A percentile compares a stretch with the other conserved stretches of the same genome.
phyloP scores from a whole-genome alignment of 2,329 filamentous ascomycete species.

The Myriangium duriaei region DNA sequence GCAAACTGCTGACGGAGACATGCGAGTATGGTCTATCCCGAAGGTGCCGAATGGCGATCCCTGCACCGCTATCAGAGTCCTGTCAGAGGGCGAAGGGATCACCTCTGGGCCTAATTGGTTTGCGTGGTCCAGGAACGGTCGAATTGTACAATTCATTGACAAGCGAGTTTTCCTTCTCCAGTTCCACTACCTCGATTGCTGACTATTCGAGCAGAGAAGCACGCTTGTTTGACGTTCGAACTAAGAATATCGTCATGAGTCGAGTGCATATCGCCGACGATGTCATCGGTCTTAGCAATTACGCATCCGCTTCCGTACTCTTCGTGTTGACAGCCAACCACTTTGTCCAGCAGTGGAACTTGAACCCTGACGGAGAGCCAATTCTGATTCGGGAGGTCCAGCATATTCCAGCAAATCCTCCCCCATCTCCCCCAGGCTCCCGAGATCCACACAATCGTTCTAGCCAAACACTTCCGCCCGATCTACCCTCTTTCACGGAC shows the following conservation, averaged over 20 bases:
- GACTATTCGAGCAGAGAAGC: slow-evolving; percentile 50
- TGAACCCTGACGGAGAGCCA: slow-evolving; percentile 58
- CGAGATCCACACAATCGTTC: slow-evolving; percentile 54
- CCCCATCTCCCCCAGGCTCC: slow-evolving; percentile 71
- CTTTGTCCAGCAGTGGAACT: slow-evolving; percentile 87
- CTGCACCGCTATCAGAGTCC: slow-evolving; percentile 66
- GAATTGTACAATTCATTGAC: slow-evolving; percentile 84
- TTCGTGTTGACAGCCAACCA: slow-evolving; percentile 84
- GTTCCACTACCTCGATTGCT: background rate
- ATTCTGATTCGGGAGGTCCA: slow-evolving; percentile 77
- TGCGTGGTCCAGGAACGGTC: slow-evolving; percentile 95
- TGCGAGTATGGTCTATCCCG: slow-evolving; percentile 91
- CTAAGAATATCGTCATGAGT: slow-evolving; percentile 89
- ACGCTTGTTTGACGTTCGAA: slow-evolving; percentile 90
- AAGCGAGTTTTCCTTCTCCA: slow-evolving; percentile 52
- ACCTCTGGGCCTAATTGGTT: slow-evolving; percentile 81
- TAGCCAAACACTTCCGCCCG: slow-evolving; percentile 28
- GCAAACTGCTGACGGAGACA: slow-evolving; percentile 80
- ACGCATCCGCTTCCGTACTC: slow-evolving; percentile 78
- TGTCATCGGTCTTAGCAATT: slow-evolving; percentile 71
- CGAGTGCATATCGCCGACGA: slow-evolving; percentile 71
- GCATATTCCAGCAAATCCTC: slow-evolving; percentile 65
- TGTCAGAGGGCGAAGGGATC: slow-evolving; percentile 67
- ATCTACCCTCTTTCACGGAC: slow-evolving; percentile 26
- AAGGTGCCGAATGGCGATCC: slow-evolving; percentile 62